Base-by-base conservation (phyloP, 2,329 filamentous ascomycete species). In the Tolypocladium capitatum region DNA sequence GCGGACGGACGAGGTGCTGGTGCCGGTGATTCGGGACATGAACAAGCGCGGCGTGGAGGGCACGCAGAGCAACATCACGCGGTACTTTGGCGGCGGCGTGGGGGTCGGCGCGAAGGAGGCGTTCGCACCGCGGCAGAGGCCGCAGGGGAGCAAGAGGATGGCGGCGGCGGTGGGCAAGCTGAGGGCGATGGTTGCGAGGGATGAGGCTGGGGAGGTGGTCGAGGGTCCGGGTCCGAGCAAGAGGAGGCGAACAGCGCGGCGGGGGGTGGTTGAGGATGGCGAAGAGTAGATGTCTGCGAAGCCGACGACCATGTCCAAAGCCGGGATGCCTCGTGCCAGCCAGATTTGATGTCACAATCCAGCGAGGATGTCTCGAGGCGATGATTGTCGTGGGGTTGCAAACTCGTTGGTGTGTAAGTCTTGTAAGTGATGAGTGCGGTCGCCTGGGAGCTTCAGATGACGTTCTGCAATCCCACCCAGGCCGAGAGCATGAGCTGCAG, bases 11-110 rank as follows among this genome's bases (percentile, higher is more conserved):
- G 92, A 98, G 64, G 86, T 98, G 2, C 76, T 98, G 2, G 87
- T 98, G 1, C 92, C 92, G 0, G 94, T 98, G 1, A 92, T 98
- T 53, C 77, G 83, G 48, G 92, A 98, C 59, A 94, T 98, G 86
- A 97, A 97, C 62, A 78, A 80, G 4, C 76, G 92, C 35, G 85
- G 87, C 54, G 74, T 80, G 28, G 92, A 97, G 67, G 92, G 92
- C 7, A 97, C 91, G 18, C 92, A 98, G 70, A 83, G 81, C 49
- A 98, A 98, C 56, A 95, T 98, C 54, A 98, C 92, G n/a, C 75
- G 82, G 24, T 98, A 83, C 64, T 96, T 97, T 62, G 78, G 80
- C 13, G 91, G 91, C 0, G 67, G 70, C 5, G 81, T 88, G 0
- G 86, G 86, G 0, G 75, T 74, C 0, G 85, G 86, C 0, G 76